Evolutionary conservation across 805 yeast species (phyloP).

Genomic region (Candida tibetensis): DNA sequence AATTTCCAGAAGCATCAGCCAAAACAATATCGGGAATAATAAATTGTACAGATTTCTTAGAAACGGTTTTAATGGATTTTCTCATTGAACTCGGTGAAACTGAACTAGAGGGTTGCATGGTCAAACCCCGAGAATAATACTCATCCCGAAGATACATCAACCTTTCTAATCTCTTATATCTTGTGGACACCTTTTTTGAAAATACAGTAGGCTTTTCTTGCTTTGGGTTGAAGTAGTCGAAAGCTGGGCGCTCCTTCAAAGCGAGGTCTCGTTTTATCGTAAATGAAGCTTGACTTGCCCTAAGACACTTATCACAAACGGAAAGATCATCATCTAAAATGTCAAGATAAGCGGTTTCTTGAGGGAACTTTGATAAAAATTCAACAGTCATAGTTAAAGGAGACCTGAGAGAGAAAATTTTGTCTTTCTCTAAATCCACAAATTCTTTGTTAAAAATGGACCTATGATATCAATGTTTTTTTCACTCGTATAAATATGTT

Average conservation of each 20-base stretch:
- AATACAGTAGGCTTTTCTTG: neutral
- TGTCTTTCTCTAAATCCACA: no score
- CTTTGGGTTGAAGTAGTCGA: neutral
- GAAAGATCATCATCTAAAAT: no score
- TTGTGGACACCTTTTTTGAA: neutral
- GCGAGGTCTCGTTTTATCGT: no score
- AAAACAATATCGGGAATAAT: neutral
- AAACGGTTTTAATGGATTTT: neutral
- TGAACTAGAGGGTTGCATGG: neutral
- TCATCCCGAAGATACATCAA: neutral
- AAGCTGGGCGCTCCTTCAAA: no score
- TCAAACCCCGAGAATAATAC: neutral
- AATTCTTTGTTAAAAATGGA: no score
- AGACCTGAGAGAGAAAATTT: no score
- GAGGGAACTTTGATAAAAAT: no score
- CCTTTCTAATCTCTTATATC: neutral
- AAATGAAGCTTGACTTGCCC: neutral
- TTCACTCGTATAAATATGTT: no score
- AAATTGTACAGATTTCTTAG: neutral
- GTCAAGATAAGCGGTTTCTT: no score
- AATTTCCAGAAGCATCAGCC: neutral
- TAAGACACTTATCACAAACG: neutral
- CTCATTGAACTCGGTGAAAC: neutral
- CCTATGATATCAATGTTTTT: no score
- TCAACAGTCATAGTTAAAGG: no score